phyloP scores from a whole-genome alignment of 192 early-diverging fungal genomes.

The Backusella circina region DNA sequence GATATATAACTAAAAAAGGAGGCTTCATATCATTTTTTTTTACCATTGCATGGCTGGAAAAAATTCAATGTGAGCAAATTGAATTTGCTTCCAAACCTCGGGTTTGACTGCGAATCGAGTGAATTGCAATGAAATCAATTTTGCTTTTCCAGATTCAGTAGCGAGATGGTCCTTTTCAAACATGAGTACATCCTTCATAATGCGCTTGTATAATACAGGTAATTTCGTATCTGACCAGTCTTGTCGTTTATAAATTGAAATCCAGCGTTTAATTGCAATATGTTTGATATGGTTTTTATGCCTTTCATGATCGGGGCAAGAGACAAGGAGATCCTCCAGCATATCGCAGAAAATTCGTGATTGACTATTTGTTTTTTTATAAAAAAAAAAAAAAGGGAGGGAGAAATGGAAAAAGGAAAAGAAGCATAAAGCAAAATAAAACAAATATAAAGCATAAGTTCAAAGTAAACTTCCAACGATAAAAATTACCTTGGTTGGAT shows the following conservation, averaged over 20 bases:
- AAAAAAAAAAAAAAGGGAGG: not conserved
- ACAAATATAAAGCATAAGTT: not conserved
- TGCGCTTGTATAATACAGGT: not conserved
- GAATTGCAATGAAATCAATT: not conserved
- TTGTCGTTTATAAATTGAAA: slow-evolving; percentile 2
- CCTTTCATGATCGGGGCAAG: not conserved
- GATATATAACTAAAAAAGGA: not conserved
- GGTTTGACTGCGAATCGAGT: slow-evolving; percentile 16
- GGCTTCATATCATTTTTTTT: not conserved
- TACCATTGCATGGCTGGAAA: slow-evolving; percentile 51
- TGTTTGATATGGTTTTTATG: slow-evolving; percentile 2
- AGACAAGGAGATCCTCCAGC: not conserved
- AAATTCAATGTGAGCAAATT: slow-evolving; percentile 52
- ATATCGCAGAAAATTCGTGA: slow-evolving; percentile 1
- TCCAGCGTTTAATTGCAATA: not conserved
- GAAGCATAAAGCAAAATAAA: not conserved
- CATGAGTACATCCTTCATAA: not conserved
- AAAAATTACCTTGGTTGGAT: slow-evolving; percentile 1
- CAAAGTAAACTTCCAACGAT: not conserved
- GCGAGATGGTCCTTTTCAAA: not conserved
- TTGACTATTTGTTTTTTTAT: not conserved
- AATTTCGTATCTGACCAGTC: slow-evolving; percentile 8
- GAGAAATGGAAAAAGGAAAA: not conserved
- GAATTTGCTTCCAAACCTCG: slow-evolving; percentile 53
- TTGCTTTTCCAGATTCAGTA: not conserved